Conservation (phyloP, 768 basidiomycete genomes). For the Sutorius australiensis region DNA sequence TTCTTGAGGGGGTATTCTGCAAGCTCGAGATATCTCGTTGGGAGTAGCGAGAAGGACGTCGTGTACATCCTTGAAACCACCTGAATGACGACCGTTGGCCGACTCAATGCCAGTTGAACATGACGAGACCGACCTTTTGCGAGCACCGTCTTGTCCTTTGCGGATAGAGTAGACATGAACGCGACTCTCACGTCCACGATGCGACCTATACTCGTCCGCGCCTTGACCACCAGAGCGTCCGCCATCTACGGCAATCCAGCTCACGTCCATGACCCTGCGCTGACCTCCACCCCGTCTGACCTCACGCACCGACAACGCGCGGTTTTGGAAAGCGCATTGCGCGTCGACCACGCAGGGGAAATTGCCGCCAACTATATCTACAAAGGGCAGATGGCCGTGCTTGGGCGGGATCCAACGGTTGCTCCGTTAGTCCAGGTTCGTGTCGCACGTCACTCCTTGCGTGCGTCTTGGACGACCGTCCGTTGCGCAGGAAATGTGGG, state of each 20-base stretch:
- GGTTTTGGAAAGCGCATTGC: conserved; percentile 61
- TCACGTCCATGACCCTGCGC: conserved; percentile 36
- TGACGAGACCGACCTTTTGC: conserved; percentile 33
- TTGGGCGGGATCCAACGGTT: conserved; percentile 53
- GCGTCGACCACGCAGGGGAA: conserved; percentile 96
- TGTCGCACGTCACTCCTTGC: conserved; percentile 4
- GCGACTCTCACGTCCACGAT: conserved; percentile 15
- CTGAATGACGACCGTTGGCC: conserved; percentile 30
- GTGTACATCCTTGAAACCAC: conserved; percentile 42
- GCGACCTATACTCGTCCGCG: conserved; percentile 14
- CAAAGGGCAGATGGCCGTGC: conserved; percentile 74
- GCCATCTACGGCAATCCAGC: conserved; percentile 44
- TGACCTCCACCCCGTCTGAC: conserved; percentile 51
- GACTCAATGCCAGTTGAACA: not conserved
- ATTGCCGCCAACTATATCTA: conserved; percentile 97
- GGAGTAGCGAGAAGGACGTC: conserved; percentile 50
- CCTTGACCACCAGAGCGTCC: conserved; percentile 39
- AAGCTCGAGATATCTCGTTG: conserved; percentile 53
- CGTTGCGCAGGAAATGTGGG: conserved; percentile 86
- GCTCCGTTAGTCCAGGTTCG: conserved; percentile 73
- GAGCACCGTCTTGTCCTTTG: conserved; percentile 32
- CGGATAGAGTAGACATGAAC: conserved; percentile 24
- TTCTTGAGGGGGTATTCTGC: conserved; percentile 48
- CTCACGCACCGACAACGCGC: conserved; percentile 48
- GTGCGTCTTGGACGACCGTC: conserved; percentile 2